phyloP scores from a whole-genome alignment of 352 stramenopile species.

The Phytophthora boehmeriae region DNA sequence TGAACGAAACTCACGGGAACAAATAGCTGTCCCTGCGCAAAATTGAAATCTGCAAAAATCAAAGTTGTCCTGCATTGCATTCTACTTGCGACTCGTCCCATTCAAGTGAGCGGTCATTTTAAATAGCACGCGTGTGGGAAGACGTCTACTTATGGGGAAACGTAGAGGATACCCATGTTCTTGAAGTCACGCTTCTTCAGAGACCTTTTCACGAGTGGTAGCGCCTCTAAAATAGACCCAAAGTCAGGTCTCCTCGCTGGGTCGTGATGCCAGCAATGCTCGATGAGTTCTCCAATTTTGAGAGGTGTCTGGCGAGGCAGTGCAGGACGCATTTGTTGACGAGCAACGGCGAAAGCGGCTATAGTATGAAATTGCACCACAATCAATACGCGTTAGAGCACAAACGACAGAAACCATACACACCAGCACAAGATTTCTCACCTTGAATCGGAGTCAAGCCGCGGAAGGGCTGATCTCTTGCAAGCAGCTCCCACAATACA shows the following conservation, averaged over 20 bases:
- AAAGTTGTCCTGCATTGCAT: too few species aligned
- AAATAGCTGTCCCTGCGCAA: background rate
- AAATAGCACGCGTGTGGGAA: too few species aligned
- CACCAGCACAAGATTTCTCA: constrained; percentile 22
- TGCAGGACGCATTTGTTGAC: constrained; percentile 84
- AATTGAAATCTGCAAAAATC: too few species aligned
- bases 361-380: constrained; percentile 3
- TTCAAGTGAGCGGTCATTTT: too few species aligned
- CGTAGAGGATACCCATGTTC: constrained; percentile 75
- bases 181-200: constrained; percentile 89
- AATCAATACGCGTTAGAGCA: constrained; percentile 6
- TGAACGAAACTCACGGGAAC: background rate
- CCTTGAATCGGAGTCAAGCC: constrained; percentile 86
- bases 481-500: constrained; percentile 86
- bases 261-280: constrained; percentile 88
- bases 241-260: constrained; percentile 78
- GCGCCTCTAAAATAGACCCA: constrained; percentile 71
- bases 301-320: constrained; percentile 84
- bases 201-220: constrained; percentile 79
- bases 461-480: constrained; percentile 86
- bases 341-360: constrained; percentile 85
- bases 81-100: too few species aligned
- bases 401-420: background rate
- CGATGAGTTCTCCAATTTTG: constrained; percentile 82
- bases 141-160: constrained; percentile 23